Evolutionary conservation across 805 yeast species (phyloP).

Genomic region (Wickerhamiella parazyma): DNA sequence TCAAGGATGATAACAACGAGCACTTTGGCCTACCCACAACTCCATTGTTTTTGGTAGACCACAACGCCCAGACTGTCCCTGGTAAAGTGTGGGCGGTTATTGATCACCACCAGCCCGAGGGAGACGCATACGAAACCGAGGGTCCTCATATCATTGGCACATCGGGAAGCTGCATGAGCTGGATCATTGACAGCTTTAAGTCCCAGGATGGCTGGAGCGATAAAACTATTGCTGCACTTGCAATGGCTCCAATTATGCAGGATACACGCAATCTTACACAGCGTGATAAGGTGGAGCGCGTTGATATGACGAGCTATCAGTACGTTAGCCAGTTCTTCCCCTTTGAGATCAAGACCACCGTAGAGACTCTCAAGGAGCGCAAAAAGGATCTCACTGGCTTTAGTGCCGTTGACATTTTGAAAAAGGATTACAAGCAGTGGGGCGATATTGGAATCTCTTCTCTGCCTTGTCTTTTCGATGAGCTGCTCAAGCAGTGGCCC

Average conservation of each 20-base stretch:
- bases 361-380: constrained; percentile 29
- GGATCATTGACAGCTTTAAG: constrained; percentile 53
- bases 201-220: constrained; percentile 17
- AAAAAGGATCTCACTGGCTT: constrained; percentile 57
- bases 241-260: constrained; percentile 54
- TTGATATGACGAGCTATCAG: constrained; percentile 38
- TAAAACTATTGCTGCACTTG: constrained; percentile 33
- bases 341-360: background rate
- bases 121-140: constrained; percentile 34
- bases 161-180: constrained; percentile 68
- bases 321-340: constrained; percentile 27
- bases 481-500: constrained; percentile 30
- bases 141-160: constrained; percentile 48
- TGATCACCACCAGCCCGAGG: constrained; percentile 66
- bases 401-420: constrained; percentile 43
- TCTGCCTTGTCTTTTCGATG: constrained; percentile 45
- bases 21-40: background rate
- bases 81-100: constrained; percentile 45
- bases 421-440: constrained; percentile 78
- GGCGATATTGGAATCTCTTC: constrained; percentile 63
- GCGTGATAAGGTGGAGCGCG: constrained; percentile 40
- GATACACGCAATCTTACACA: constrained; percentile 55
- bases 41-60: constrained; percentile 58
- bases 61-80: constrained; percentile 27
- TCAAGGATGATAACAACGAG: constrained; percentile 32